Percentiles rank a stretch among this genome's conserved stretches.
Conservation (phyloP, 768 basidiomycete species). For the Thelephora ganbajun region DNA sequence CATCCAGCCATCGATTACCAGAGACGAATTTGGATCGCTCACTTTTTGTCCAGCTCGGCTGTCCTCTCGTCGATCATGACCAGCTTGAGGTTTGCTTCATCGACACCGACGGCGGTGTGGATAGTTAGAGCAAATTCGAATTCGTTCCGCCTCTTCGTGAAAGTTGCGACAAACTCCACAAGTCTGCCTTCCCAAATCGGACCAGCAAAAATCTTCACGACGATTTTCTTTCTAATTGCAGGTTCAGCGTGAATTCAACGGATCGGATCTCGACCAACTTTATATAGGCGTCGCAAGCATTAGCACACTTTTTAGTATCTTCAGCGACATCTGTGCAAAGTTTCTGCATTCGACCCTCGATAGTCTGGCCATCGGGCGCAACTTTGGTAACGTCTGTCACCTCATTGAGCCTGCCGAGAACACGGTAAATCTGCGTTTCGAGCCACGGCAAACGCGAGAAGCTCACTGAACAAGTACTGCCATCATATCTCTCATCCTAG, state of each 20-base stretch:
- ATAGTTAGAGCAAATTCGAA: slow-evolving; percentile 17
- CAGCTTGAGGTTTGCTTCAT: slow-evolving; percentile 9
- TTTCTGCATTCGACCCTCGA: slow-evolving; percentile 20
- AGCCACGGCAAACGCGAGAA: too few species aligned
- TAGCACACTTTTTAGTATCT: slow-evolving; percentile 20
- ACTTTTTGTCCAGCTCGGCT: not conserved
- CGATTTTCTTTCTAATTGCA: slow-evolving; percentile 17
- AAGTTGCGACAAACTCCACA: slow-evolving; percentile 11
- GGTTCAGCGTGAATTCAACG: slow-evolving; percentile 11
- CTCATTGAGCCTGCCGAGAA: slow-evolving; percentile 16
- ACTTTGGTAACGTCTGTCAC: slow-evolving; percentile 16
- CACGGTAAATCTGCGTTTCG: too few species aligned
- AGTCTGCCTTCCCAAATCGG: slow-evolving; percentile 16
- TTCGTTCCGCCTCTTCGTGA: slow-evolving; percentile 12
- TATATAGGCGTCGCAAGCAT: slow-evolving; percentile 18
- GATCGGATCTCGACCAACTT: slow-evolving; percentile 11
- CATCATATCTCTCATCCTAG: slow-evolving; percentile 34
- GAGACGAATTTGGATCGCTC: not conserved
- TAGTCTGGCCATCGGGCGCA: slow-evolving; percentile 18
- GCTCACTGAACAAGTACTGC: slow-evolving; percentile 28
- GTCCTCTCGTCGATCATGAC: not conserved
- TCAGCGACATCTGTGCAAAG: slow-evolving; percentile 15
- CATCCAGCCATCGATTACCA: slow-evolving; percentile 1
- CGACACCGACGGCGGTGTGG: slow-evolving; percentile 14
- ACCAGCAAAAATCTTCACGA: slow-evolving; percentile 16